phyloP scores from a whole-genome alignment of 495 filamentous ascomycete species.

The Penicillium paxilli region DNA sequence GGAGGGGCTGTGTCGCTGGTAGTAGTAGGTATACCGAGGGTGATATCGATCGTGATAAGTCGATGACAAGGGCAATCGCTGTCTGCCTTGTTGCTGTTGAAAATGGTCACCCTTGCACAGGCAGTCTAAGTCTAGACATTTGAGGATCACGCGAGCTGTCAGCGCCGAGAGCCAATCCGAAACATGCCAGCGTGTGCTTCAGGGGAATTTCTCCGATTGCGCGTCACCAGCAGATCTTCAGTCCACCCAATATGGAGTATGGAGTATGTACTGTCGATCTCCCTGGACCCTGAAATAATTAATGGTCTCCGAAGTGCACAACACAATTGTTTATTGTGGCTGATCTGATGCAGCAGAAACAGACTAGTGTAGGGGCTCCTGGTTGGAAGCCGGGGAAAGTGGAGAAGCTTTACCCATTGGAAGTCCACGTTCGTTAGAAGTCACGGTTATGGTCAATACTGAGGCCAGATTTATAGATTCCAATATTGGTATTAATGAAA shows the following conservation, averaged over 20 bases:
- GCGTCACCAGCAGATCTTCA: neutral
- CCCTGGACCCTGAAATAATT: neutral
- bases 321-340: neutral
- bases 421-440: too few relatives aligned
- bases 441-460: too few relatives aligned
- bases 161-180: neutral
- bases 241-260: neutral
- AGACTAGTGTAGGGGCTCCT: too few relatives aligned
- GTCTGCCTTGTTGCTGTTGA: too few relatives aligned
- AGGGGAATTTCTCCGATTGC: constrained; percentile 3
- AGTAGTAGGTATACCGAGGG: neutral
- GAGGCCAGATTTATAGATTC: too few relatives aligned
- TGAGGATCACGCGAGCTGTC: neutral
- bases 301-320: too few relatives aligned
- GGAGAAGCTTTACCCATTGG: too few relatives aligned
- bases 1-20: neutral
- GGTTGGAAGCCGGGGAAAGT: too few relatives aligned
- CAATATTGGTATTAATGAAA: too few relatives aligned
- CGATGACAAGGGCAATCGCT: too few relatives aligned
- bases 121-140: neutral
- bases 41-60: too few relatives aligned
- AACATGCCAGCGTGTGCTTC: constrained; percentile 21
- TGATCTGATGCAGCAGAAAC: too few relatives aligned
- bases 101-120: neutral
- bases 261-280: neutral